Evolutionary conservation across 2,329 filamentous ascomycete genomes (phyloP).

Genomic region (Colletotrichum sp.): DNA sequence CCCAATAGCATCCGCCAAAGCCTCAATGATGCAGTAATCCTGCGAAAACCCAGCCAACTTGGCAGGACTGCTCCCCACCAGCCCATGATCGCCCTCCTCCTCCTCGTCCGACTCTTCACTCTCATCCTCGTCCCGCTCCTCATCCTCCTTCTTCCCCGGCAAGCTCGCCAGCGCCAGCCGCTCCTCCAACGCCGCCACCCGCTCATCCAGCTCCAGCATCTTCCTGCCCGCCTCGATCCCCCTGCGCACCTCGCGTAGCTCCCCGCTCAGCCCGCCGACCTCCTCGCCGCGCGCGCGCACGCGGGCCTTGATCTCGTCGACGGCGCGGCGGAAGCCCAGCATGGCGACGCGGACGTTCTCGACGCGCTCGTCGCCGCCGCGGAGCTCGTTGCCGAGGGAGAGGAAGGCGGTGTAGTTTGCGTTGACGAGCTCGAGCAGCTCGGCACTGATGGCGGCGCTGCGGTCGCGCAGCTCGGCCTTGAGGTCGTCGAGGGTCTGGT

Average conservation of each 20-base stretch:
- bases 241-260: constrained; percentile 68
- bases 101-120: constrained; percentile 32
- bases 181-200: constrained; percentile 67
- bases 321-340: constrained; percentile 82
- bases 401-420: constrained; percentile 93
- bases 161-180: constrained; percentile 59
- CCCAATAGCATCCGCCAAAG: constrained; percentile 49
- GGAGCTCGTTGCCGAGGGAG: constrained; percentile 78
- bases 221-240: constrained; percentile 66
- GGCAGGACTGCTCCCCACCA: constrained; percentile 50
- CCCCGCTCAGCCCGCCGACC: constrained; percentile 64
- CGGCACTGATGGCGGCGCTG: constrained; percentile 78
- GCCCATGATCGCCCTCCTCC: constrained; percentile 30
- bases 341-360: constrained; percentile 89
- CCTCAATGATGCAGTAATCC: constrained; percentile 48
- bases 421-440: constrained; percentile 94
- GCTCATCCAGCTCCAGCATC: constrained; percentile 71
- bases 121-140: constrained; percentile 39
- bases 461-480: constrained; percentile 84
- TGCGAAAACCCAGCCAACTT: constrained; percentile 51
- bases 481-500: constrained; percentile 95
- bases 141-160: constrained; percentile 39
- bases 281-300: constrained; percentile 70
- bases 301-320: constrained; percentile 73
- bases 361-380: constrained; percentile 88